Conservation (phyloP, 1,284 basidiomycete species). For the Cerioporus squamosus region DNA sequence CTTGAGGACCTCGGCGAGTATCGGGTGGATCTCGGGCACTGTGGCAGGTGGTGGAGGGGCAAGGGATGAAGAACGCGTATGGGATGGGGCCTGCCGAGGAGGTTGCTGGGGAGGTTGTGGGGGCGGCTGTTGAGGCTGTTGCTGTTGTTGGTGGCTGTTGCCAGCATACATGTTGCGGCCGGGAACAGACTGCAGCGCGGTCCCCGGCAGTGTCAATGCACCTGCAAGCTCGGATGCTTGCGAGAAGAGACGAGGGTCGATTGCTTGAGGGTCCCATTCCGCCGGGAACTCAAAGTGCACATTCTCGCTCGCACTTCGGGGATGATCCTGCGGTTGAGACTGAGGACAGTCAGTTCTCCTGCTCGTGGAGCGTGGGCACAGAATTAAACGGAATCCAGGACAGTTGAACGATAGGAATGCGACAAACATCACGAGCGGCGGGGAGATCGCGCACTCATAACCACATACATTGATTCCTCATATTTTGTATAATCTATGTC, state of each 20-base stretch:
- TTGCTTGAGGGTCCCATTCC: constrained; percentile 27
- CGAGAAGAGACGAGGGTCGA: constrained; percentile 33
- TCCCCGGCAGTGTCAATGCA: constrained; percentile 25
- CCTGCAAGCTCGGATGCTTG: constrained; percentile 33
- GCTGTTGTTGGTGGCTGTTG: constrained; percentile 2
- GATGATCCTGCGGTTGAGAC: constrained; percentile 5
- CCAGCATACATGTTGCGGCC: neutral
- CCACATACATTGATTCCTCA: too few relatives aligned
- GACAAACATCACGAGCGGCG: too few relatives aligned
- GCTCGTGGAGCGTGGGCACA: neutral
- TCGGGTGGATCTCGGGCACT: constrained; percentile 20
- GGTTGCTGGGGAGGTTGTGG: neutral
- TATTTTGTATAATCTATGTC: too few relatives aligned
- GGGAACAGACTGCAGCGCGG: neutral
- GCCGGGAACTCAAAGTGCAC: constrained; percentile 16
- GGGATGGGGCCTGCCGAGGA: neutral
- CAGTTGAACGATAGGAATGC: too few relatives aligned
- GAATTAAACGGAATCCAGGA: too few relatives aligned
- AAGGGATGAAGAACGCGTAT: neutral
- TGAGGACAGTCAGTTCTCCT: neutral
- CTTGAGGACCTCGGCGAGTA: constrained; percentile 20
- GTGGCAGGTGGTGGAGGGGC: constrained; percentile 12
- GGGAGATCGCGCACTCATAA: too few relatives aligned
- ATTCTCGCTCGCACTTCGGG: constrained; percentile 3
- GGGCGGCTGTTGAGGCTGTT: neutral